Evolutionary conservation across 495 filamentous ascomycete genomes (phyloP).

Genomic region (Barbatosphaeria neglecta): DNA sequence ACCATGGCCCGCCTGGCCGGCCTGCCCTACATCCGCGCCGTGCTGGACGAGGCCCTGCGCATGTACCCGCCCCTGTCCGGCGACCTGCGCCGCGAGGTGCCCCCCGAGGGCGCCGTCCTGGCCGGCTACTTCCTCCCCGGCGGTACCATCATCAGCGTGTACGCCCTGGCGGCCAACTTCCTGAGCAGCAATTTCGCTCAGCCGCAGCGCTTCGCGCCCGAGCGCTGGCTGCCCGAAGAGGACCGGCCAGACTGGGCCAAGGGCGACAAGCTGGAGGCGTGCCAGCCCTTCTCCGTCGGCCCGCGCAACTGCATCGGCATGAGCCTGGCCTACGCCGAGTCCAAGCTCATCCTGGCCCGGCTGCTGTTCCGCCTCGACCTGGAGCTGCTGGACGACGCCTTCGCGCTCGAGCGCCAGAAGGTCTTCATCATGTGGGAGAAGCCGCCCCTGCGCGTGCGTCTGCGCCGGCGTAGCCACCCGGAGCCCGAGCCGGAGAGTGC

Average conservation of each 20-base stretch:
- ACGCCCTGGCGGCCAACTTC: conserved; percentile 31
- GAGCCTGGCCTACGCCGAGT: conserved; percentile 24
- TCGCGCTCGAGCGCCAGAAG: conserved; percentile 16
- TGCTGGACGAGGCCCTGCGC: conserved; percentile 39
- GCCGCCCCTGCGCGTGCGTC: conserved; percentile 11
- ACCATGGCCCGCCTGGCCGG: conserved; percentile 21
- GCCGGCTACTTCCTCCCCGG: conserved; percentile 23
- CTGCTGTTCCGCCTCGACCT: conserved; percentile 32
- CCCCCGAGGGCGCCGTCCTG: conserved; percentile 29
- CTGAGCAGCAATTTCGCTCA: conserved; percentile 25
- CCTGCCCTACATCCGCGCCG: conserved; percentile 37
- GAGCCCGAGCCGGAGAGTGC: no score
- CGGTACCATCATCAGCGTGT: conserved; percentile 27
- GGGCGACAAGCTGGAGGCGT: conserved; percentile 31
- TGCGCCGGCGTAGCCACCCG: no score
- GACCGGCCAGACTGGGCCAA: conserved; percentile 31
- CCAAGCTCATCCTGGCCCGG: conserved; percentile 27
- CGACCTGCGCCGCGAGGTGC: conserved; percentile 26
- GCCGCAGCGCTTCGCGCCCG: conserved; percentile 31
- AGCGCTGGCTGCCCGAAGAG: conserved; percentile 34
- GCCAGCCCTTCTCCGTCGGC: conserved; percentile 39
- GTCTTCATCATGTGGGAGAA: conserved; percentile 18
- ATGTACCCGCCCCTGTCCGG: conserved; percentile 37
- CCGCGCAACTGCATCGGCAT: conserved; percentile 43
- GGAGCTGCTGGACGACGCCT: conserved; percentile 18